Evolutionary conservation across 768 basidiomycete genomes (phyloP), one percentile per base, ranked within the genome.

Genomic region (Suillus americanus): DNA sequence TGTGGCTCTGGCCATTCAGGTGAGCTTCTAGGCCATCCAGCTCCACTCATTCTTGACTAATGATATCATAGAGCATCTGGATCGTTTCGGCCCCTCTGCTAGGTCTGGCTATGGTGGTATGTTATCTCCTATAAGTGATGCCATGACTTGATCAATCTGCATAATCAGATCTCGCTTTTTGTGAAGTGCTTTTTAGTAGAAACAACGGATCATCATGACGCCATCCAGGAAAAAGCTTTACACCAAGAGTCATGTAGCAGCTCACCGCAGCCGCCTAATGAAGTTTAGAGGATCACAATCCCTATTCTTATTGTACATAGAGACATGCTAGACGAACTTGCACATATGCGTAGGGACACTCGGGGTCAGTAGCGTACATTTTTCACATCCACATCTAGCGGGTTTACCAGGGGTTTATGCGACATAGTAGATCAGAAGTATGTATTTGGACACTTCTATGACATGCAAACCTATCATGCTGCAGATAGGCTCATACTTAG

Each of bases 1-100:
- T 59, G 78, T 91, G 56, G 83, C 91, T 28, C 77, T 79, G 45
- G 86, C 90, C 28, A 86, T 91, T 66, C 85, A 84, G 81, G 91
- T 89, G 73, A 63, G 80, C 60, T 62, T 28, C 65, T 62, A 46
- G 41, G 63, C 56, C 65, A 33, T 53, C 62, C 61, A 41, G 48
- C 68, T 13, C 20, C 18, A 18, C 51, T 62, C 40, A 20, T 18
- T 40, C 59, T 68, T 59, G 63, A 64, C 64, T 66, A 62, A 68
- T 64, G 61, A 65, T 68, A 50, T 48, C 69, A 62, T 64, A 91
- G 90, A 83, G 82, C 62, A 83, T 93, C 64, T 93, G 91, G 91
- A 83, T 84, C 18, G 83, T 89, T 40, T 92, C 90, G 74, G 78
- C 85, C 46, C 90, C 91, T 25, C 85, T 87, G 71, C 74, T 93